Conservation (phyloP, 2,329 filamentous ascomycete genomes). For the Penicillium sp. region DNA sequence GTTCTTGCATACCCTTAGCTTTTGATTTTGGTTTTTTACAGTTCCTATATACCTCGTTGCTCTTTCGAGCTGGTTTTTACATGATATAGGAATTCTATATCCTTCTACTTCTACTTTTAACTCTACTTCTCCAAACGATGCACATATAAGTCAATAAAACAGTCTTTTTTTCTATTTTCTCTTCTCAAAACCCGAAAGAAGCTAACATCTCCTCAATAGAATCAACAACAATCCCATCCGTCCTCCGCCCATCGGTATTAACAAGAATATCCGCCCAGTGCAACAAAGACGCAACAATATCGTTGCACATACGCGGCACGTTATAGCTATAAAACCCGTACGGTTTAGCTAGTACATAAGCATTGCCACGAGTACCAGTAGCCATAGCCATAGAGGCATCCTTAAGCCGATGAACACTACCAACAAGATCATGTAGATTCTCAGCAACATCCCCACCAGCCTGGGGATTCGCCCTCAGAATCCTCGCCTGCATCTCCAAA, state of each 20-base stretch:
- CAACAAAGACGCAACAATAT: constrained; percentile 1
- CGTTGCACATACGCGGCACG: neutral
- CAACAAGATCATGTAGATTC: constrained; percentile 10
- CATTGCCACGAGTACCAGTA: neutral
- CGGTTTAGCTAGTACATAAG: neutral
- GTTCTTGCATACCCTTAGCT: neutral
- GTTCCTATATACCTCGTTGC: constrained; percentile 16
- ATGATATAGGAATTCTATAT: constrained; percentile 1
- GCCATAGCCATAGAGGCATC: constrained; percentile 1
- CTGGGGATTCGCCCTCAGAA: neutral
- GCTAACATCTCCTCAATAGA: neutral
- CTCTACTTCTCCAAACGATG: neutral
- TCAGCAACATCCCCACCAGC: constrained; percentile 12
- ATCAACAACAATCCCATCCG: neutral
- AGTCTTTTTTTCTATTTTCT: neutral
- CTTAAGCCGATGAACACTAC: neutral
- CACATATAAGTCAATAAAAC: neutral
- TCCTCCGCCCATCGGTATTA: constrained; percentile 1
- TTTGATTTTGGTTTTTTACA: neutral
- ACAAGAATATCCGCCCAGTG: constrained; percentile 9
- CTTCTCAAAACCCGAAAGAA: neutral
- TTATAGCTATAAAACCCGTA: constrained; percentile 1
- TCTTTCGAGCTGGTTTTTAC: constrained; percentile 3
- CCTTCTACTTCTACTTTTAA: neutral
- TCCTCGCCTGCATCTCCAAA: neutral